Evolutionary conservation across 116 monocot species (phyloP), one percentile per base, ranked within the genome.

Genomic region (Phalaenopsis hybrid): DNA sequence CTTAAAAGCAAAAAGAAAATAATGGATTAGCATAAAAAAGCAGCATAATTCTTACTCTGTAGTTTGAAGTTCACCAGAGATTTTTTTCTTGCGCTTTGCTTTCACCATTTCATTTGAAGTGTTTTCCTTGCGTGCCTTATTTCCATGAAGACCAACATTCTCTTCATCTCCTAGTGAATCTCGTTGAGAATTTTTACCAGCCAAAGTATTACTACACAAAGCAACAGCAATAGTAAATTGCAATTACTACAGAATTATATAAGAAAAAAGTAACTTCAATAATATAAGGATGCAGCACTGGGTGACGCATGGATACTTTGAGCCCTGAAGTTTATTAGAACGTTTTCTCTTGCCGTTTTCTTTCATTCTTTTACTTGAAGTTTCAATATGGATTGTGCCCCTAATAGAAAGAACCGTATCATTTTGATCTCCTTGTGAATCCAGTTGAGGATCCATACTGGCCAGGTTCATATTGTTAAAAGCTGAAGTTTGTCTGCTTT

Each of bases 61-160:
- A 3, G 16, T 4, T 49, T 51, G 50, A 77, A 50, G 21, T 77
- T 77, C 44, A 12, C 51, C 25, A 12, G 28, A 25, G 5, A 4
- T 7, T 25, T 77, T 77, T 51, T 43, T 50, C 50, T 77, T 77
- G 77, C 50, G 25, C 20, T 50, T 25, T 50, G 48, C 10, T 12
- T 45, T 43, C 43, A 43, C 45, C 44, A 75, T 75, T 75, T 75
- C 45, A 75, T 21, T 2, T 75, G 75, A 45, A n/a, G 45, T 18
- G 46, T 18, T 45, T 75, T 18, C 75, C 45, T 44, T n/a, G 8
- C n/a, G n/a, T 15, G 10, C 44, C 20, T 7, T 75, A 18, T 44
- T 75, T 45, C 75, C 75, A 18, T 75, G 75, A 75, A 75, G 44
- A 46, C 43, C 18, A 75, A 75, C 8, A n/a, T 75, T 31, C 75